Evolutionary conservation across 2,329 filamentous ascomycete genomes (phyloP), one percentile per base, ranked within the genome.

Genomic region (Drechmeria coniospora): DNA sequence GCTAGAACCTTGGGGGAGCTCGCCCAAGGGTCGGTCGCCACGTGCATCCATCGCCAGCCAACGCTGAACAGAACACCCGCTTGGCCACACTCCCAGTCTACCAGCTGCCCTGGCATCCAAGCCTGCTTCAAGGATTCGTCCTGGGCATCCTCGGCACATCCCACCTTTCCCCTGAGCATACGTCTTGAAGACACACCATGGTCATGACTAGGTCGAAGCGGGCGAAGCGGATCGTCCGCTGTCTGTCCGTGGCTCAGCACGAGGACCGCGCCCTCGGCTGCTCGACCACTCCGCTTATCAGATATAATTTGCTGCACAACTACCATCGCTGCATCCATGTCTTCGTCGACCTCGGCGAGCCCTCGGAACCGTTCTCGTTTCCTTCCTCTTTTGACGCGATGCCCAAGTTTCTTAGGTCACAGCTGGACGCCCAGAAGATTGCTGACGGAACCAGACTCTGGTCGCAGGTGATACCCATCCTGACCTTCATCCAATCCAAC

Each of bases 201-300:
- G 40, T 41, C 32, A 32, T 46, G 33, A 46, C 43, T 20, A 36
- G 32, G 15, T 41, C 37, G 25, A 39, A 35, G 30, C 34, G 42
- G 26, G 49, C 55, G 6, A 42, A 44, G 15, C 59, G 59, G 32
- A 45, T 61, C 13, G 29, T 46, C 19, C 57, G 54, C 20, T 43
- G 36, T 25, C 34, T 46, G 17, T 44, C 40, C 21, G 33, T 29
- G 15, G 33, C 37, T 8, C 57, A 61, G 33, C 44, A 58, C 16
- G 41, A 56, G 31, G 49, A 51, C 2, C 51, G 59, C 35, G 43
- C 41, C 24, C 43, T 59, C 33, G 46, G 51, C 42, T 37, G 33
- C 22, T 42, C 40, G 15, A 33, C 35, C 25, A 43, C 37, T 30
- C 39, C 38, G n/a, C 40, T 44, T 30, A 45, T 46, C 32, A 38